Evolutionary conservation across 2,329 filamentous ascomycete species (phyloP).

Genomic region (Macrophomina pseudophaseolina): DNA sequence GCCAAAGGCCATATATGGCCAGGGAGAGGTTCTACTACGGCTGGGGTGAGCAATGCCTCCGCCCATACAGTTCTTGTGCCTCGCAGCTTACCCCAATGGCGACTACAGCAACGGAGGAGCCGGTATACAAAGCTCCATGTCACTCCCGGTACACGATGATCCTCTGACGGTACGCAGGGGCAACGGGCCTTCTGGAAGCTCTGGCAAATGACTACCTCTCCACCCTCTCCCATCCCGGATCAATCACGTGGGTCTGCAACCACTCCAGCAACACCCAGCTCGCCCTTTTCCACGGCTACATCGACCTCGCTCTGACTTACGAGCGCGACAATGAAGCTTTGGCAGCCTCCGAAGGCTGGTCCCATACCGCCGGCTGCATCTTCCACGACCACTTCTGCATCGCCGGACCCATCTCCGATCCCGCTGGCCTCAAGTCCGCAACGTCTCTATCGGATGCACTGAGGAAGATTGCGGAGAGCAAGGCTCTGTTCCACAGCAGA

Average conservation of each 20-base stretch:
- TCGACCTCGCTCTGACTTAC: conserved; percentile 5
- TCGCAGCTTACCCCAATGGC: not conserved
- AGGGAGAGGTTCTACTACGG: not conserved
- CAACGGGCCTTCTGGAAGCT: not conserved
- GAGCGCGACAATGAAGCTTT: not conserved
- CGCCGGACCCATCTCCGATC: not conserved
- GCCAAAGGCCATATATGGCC: not conserved
- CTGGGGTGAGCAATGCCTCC: not conserved
- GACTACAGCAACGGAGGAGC: not conserved
- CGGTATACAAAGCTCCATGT: not conserved
- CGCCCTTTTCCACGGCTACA: not conserved
- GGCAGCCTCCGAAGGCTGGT: not conserved
- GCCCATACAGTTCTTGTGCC: not conserved
- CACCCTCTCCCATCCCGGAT: not conserved
- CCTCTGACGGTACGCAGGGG: not conserved
- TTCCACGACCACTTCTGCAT: conserved; percentile 14
- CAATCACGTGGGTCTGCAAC: conserved; percentile 4
- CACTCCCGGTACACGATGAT: not conserved
- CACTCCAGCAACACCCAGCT: conserved; percentile 12
- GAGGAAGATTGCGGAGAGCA: not conserved
- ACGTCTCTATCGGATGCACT: not conserved
- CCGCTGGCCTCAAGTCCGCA: not conserved
- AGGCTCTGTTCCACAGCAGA: not conserved
- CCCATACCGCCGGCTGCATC: not conserved
- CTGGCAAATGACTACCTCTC: not conserved